Percentiles rank a stretch among this genome's conserved stretches.
These are phyloP conservation scores for Sisymbrium irio DNA, from an alignment of 345 rosid genomes.

Conservation along the genomic window DNA sequence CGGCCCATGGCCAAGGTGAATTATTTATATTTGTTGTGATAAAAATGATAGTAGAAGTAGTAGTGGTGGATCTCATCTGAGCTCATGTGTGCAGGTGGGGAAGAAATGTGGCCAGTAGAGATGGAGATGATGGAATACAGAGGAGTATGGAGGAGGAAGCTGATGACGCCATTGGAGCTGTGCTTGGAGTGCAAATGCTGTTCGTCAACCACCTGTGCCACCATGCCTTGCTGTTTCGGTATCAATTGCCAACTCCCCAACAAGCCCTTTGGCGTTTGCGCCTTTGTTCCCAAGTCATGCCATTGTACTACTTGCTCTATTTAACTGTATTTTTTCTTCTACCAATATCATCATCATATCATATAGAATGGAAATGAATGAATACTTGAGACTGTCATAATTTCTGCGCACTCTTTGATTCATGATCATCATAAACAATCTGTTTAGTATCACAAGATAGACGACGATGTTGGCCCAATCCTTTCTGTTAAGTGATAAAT, in stretches of 20 bases:
- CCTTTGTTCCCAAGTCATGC: not conserved
- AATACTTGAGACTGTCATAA: not conserved
- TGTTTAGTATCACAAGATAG: not conserved
- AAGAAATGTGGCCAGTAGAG: not conserved
- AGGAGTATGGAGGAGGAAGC: not conserved
- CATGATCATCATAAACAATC: not conserved
- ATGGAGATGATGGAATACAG: not conserved
- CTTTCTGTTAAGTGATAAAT: not conserved
- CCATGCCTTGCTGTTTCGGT: not conserved
- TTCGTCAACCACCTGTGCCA: not conserved
- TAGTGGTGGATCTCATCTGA: not conserved
- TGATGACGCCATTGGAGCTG: not conserved
- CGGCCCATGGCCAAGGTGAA: not conserved
- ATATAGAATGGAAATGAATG: not conserved
- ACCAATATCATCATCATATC: not conserved
- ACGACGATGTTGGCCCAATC: not conserved
- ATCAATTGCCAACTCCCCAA: not conserved
- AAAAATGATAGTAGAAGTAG: not conserved
- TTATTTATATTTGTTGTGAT: no score
- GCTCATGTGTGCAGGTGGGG: not conserved
- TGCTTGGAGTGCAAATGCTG: not conserved
- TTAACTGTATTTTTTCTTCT: not conserved
- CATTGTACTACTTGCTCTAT: not conserved
- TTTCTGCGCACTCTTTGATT: not conserved
- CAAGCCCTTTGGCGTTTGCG: not conserved